These are phyloP conservation scores for Panaeolus cyanescens DNA, from an alignment of 768 basidiomycete species.

Conservation along the genomic window DNA sequence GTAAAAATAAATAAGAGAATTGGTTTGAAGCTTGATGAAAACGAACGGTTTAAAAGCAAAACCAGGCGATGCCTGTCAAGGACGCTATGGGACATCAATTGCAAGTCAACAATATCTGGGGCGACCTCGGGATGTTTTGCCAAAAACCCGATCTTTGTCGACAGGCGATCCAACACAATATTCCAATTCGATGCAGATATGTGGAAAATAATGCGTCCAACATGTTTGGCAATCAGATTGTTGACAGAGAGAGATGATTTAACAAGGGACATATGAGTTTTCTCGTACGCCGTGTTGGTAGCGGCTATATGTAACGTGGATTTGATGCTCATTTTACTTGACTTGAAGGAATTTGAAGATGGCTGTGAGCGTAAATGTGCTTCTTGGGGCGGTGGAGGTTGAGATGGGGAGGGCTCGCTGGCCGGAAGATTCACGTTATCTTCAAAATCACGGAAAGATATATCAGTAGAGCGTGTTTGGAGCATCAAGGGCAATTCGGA, in stretches of 20 bases:
- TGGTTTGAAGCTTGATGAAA: neutral
- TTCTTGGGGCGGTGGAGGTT: slow-evolving; percentile 12
- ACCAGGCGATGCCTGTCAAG: slow-evolving; percentile 70
- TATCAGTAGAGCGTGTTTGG: slow-evolving; percentile 58
- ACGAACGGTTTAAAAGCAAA: slow-evolving; percentile 68
- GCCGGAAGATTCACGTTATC: slow-evolving; percentile 31
- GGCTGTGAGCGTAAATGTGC: slow-evolving; percentile 38
- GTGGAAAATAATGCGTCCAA: slow-evolving; percentile 81
- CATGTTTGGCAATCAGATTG: slow-evolving; percentile 65
- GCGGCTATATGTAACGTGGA: slow-evolving; percentile 43
- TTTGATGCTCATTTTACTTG: slow-evolving; percentile 35
- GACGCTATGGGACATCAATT: slow-evolving; percentile 76
- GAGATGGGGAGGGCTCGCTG: slow-evolving; percentile 2
- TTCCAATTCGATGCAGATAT: slow-evolving; percentile 89
- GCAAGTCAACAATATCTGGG: slow-evolving; percentile 73
- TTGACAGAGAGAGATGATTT: slow-evolving; percentile 58
- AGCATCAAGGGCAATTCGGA: slow-evolving; percentile 56
- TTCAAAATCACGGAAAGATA: slow-evolving; percentile 76
- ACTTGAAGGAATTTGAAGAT: slow-evolving; percentile 42
- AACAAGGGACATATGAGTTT: slow-evolving; percentile 61
- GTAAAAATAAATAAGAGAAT: slow-evolving; percentile 1
- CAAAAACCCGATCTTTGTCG: slow-evolving; percentile 67
- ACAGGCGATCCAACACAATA: slow-evolving; percentile 71
- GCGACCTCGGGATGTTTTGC: slow-evolving; percentile 42
- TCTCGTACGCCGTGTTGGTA: slow-evolving; percentile 51